Evolutionary conservation across 805 yeast genomes (phyloP).

Genomic region (Isabelozyma rhagii): DNA sequence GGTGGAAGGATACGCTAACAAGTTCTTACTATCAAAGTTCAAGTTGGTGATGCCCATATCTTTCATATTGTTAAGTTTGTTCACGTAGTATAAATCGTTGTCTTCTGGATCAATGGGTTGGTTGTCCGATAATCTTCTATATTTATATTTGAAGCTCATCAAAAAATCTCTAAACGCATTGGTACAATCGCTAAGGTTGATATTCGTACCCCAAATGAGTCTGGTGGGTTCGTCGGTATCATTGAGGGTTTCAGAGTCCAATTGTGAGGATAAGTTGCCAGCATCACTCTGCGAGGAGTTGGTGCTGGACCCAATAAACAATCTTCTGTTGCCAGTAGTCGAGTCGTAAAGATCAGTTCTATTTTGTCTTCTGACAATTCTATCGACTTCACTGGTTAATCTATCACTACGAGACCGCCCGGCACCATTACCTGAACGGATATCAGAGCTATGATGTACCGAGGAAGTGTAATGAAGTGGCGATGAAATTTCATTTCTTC

Average conservation of each 20-base stretch:
- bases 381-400: conserved; percentile 40
- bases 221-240: conserved; percentile 66
- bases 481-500: conserved; percentile 39
- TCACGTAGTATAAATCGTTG: conserved; percentile 70
- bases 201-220: conserved; percentile 98
- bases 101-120: conserved; percentile 49
- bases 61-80: conserved; percentile 70
- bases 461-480: conserved; percentile 51
- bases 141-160: conserved; percentile 76
- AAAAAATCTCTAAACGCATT: conserved; percentile 78
- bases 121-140: conserved; percentile 53
- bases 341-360: conserved; percentile 86
- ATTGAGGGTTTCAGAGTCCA: conserved; percentile 23
- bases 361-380: conserved; percentile 47
- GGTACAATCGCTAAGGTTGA: conserved; percentile 83
- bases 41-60: conserved; percentile 76
- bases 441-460: conserved; percentile 35
- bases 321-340: conserved; percentile 56
- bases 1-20: conserved; percentile 72
- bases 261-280: conserved; percentile 20
- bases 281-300: conserved; percentile 3
- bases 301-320: conserved; percentile 36
- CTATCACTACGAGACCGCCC: conserved; percentile 44
- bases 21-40: conserved; percentile 79
- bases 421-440: conserved; percentile 28